Evolutionary conservation across 2,329 filamentous ascomycete species (phyloP).

Genomic region (Didymella glomerata): DNA sequence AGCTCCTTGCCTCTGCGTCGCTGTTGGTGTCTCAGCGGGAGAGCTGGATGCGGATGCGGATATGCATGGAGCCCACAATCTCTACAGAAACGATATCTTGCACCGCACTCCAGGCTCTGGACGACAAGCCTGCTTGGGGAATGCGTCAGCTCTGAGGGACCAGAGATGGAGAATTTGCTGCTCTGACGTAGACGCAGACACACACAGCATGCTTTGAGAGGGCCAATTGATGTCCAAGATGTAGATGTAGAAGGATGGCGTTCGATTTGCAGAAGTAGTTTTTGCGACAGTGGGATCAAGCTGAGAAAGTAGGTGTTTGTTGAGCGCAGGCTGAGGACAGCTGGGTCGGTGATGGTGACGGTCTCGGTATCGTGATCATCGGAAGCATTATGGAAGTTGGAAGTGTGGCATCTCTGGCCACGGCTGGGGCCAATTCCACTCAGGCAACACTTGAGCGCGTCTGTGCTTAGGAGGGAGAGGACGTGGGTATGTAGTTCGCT

Average conservation of each 20-base stretch:
- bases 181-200: neutral
- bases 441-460: neutral
- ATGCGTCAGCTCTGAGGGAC: neutral
- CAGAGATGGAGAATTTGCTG: neutral
- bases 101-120: neutral
- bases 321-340: neutral
- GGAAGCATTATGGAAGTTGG: neutral
- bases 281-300: neutral
- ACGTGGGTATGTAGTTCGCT: slow-evolving; percentile 1
- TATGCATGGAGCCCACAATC: slow-evolving; percentile 11
- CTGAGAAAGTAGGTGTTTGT: neutral
- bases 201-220: neutral
- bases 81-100: slow-evolving; percentile 1
- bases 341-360: neutral
- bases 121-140: neutral
- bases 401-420: too few relatives aligned
- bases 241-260: neutral
- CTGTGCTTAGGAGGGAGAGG: neutral
- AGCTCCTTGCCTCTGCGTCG: neutral
- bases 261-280: neutral
- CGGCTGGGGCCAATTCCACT: neutral
- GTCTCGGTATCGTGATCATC: neutral
- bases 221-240: too few relatives aligned
- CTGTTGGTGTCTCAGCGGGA: slow-evolving; percentile 2
- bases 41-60: slow-evolving; percentile 7